Conservation (phyloP, 345 rosid genomes). For the Mercurialis annua region DNA sequence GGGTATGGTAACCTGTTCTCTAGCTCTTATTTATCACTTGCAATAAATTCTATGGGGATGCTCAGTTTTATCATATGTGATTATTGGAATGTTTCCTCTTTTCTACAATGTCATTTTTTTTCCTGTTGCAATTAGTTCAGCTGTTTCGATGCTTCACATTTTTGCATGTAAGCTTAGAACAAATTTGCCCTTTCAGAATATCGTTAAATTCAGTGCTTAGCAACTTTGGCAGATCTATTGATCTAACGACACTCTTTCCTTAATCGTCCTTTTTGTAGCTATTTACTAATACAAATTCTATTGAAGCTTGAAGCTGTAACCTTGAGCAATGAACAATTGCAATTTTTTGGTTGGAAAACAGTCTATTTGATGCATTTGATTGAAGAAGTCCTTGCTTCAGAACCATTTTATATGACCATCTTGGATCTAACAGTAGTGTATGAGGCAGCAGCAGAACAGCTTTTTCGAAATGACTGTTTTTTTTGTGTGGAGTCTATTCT, state of each 20-base stretch:
- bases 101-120: neutral
- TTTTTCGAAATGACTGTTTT: neutral
- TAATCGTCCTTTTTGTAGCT: neutral
- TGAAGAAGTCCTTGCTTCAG: neutral
- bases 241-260: no score
- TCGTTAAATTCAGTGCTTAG: neutral
- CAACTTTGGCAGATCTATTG: neutral
- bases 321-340: neutral
- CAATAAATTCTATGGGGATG: neutral
- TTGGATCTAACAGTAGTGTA: no score
- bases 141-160: neutral
- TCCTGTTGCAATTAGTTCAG: neutral
- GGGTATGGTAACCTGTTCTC: constrained; percentile 42
- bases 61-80: neutral
- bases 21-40: constrained; percentile 8
- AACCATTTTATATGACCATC: no score
- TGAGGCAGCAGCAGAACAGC: neutral
- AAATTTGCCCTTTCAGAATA: no score
- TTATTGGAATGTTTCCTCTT: neutral
- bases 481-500: no score
- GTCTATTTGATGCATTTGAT: neutral
- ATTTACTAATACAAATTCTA: neutral
- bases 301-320: neutral
- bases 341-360: neutral
- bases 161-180: neutral